Base-by-base conservation (phyloP, 768 basidiomycete genomes). In the Hygrophorus pudorinus region DNA sequence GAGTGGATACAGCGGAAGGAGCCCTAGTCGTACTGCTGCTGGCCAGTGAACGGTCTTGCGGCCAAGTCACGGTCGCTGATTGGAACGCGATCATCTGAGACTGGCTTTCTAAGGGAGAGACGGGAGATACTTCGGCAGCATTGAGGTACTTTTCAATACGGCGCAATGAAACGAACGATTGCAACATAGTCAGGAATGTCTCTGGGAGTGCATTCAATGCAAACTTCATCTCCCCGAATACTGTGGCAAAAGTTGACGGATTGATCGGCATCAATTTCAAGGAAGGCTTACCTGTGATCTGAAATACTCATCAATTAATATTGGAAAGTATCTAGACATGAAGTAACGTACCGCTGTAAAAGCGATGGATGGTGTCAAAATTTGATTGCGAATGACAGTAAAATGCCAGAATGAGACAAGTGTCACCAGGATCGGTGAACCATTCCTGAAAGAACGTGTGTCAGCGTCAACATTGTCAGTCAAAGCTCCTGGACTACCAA, bases 71-170 rank as follows among this genome's bases (percentile, higher is more conserved):
- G 1, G 88, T 94, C 31, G 88, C 90, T 8, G 84, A 85, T 56
- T 84, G 84, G 52, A 93, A 75, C 1, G 80, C 71, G 42, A 93
- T 79, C 2, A 65, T 72, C 41, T 71, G 66, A n/a, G 71, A 68
- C 50, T 81, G 75, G 21, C 72, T 59, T 16, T 68, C 60, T 6
- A 85, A 59, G 2, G 79, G 78, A 3, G 69, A 71, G 9, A 86
- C 78, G 1, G 70, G 60, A 1, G 71, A 58, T 12, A 96, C 79
- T 61, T 97, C 92, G 1, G 75, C 73, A 7, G 75, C 71, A 38
- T 76, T 65, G 18, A 96, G 73, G 60, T 93, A 96, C 54, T 87
- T 91, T 58, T 93, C 90, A 48, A 96, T 92, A 41, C 92, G 86
- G 13, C 85, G 79, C 40, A 92, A 67, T 9, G 89, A 92, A 12